phyloP scores from a whole-genome alignment of 148 eudicot species.

The Chenopodium formosanum region DNA sequence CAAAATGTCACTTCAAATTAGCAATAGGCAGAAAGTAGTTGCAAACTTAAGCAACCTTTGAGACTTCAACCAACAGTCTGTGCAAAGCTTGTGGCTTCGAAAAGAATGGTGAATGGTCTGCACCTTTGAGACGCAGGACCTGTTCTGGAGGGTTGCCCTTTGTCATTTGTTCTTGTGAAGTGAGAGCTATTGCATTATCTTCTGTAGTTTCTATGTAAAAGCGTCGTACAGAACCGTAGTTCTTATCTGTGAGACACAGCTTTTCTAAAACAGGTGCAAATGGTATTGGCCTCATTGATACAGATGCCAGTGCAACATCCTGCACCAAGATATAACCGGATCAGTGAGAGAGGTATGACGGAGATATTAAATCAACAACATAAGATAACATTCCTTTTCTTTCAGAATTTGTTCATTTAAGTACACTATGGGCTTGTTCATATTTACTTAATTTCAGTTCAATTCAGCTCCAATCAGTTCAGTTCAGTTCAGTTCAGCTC shows the following conservation, averaged over 20 bases:
- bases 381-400: neutral
- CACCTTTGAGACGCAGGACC: slow-evolving; percentile 71
- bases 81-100: slow-evolving; percentile 94
- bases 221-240: slow-evolving; percentile 71
- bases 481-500: too few species aligned
- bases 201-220: slow-evolving; percentile 75
- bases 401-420: neutral
- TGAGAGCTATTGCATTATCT: slow-evolving; percentile 65
- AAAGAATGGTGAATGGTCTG: slow-evolving; percentile 95
- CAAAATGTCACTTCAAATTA: neutral
- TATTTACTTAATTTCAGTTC: too few species aligned
- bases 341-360: neutral
- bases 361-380: neutral
- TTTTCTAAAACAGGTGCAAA: slow-evolving; percentile 81
- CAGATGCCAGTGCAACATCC: slow-evolving; percentile 90
- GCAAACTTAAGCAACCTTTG: slow-evolving; percentile 37
- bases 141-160: slow-evolving; percentile 65
- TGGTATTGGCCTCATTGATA: slow-evolving; percentile 90
- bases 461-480: too few species aligned
- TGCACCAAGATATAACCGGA: slow-evolving; percentile 24
- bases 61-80: slow-evolving; percentile 66
- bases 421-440: too few species aligned
- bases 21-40: neutral
- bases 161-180: slow-evolving; percentile 60
- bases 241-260: slow-evolving; percentile 55